Conservation (phyloP, 805 yeast species). For the Lipomyces japonicus region DNA sequence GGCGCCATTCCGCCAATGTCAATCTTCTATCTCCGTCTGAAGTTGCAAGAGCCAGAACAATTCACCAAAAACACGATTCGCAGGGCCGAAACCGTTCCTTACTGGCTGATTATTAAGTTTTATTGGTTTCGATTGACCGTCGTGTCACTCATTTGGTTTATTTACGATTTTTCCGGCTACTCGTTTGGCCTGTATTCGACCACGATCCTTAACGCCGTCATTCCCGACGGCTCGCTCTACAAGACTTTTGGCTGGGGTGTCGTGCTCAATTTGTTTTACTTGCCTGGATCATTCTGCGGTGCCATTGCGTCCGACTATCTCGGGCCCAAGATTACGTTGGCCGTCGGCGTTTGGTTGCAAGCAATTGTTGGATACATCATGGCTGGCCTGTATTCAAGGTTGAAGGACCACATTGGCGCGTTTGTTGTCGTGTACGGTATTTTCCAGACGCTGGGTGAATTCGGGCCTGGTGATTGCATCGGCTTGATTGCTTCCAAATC, state of each 20-base stretch:
- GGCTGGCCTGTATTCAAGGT: constrained; percentile 62
- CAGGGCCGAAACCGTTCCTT: constrained; percentile 56
- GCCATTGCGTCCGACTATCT: constrained; percentile 79
- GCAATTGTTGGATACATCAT: constrained; percentile 76
- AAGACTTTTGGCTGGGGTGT: constrained; percentile 89
- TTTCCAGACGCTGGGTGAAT: constrained; percentile 82
- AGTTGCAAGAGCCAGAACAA: constrained; percentile 67
- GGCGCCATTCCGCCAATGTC: constrained; percentile 86
- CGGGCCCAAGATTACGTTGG: constrained; percentile 84
- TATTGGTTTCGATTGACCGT: constrained; percentile 77
- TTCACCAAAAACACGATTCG: constrained; percentile 70
- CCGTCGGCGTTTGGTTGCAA: constrained; percentile 65
- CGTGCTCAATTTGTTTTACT: constrained; percentile 78
- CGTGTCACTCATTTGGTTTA: constrained; percentile 80
- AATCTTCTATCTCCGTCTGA: constrained; percentile 71
- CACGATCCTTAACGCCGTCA: constrained; percentile 56
- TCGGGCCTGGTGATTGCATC: constrained; percentile 91
- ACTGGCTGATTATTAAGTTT: constrained; percentile 63
- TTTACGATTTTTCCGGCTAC: constrained; percentile 83
- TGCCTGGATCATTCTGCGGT: constrained; percentile 88
- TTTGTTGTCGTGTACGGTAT: constrained; percentile 87
- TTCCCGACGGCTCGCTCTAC: constrained; percentile 58
- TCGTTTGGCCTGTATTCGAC: constrained; percentile 84
- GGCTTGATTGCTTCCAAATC: constrained; percentile 86
- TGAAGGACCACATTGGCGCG: constrained; percentile 63